Conservation (phyloP, 164 flowering plant species). For the Echeveria elegans region DNA sequence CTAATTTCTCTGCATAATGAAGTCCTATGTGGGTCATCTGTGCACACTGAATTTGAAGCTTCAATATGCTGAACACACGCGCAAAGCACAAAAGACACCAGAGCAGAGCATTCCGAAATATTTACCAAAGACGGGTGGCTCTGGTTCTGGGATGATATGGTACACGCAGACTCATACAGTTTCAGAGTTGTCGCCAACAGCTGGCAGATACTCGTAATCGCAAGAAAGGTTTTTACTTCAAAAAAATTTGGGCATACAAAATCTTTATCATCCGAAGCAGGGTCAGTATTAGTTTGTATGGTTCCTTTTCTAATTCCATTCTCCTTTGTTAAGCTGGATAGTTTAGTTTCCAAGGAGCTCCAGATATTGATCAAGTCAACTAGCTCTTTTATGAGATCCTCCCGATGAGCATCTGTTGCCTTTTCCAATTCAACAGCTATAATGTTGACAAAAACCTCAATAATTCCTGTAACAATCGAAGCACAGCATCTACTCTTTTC, state of each 20-base stretch:
- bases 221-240: conserved; percentile 41
- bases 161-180: conserved; percentile 15
- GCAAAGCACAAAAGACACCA: conserved; percentile 40
- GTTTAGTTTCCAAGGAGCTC: conserved; percentile 35
- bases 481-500: conserved; percentile 38
- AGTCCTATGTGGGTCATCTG: conserved; percentile 42
- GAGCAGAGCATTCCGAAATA: conserved; percentile 20
- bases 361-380: conserved; percentile 38
- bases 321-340: conserved; percentile 26
- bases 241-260: conserved; percentile 19
- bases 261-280: conserved; percentile 18
- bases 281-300: conserved; percentile 22
- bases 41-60: conserved; percentile 24
- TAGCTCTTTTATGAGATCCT: conserved; percentile 55
- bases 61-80: conserved; percentile 41
- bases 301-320: conserved; percentile 4
- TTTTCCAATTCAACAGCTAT: conserved; percentile 51
- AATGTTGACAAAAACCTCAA: conserved; percentile 57
- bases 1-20: conserved; percentile 59
- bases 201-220: conserved; percentile 53
- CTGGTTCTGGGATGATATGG: conserved; percentile 31
- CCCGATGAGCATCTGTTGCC: conserved; percentile 31
- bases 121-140: conserved; percentile 31
- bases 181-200: conserved; percentile 32
- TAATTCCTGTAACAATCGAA: conserved; percentile 49